Base-by-base conservation (phyloP, 129 eudicot species). In the Tagetes erecta region DNA sequence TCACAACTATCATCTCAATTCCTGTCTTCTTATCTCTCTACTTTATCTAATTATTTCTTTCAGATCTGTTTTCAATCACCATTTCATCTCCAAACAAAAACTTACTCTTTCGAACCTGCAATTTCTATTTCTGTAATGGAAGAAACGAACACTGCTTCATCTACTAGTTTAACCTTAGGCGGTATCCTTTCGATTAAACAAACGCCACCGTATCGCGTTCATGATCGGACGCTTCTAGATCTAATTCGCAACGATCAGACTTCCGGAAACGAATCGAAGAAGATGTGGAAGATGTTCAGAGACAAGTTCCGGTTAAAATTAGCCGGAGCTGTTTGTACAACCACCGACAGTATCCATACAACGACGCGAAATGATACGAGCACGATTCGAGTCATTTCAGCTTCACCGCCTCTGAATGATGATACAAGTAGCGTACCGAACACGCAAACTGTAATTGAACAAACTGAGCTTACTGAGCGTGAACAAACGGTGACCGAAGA, bases 211-310 rank as follows among this genome's bases (percentile, higher is more conserved):
- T 40, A 55, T 34, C 72, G 80, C 33, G 64, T 77, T 13, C 81
- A 64, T 1, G 86, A 78, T 40, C 83, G 93, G 68, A 85, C 91
- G 3, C 82, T 89, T 6, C 79, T 86, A 6, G 97, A 88, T 67
- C 78, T 92, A 1, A 89, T 88, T 33, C 83, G 85, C 0, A 90
- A 89, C 5, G 96, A 88, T 41, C 76, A 79, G 55, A 60, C 68
- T 4, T 67, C 33, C 35, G 20, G 74, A 49, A 77, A 77, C 13
- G 83, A 83, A n/a, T 67, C 80, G 35, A 83, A 74, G 74, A 82
- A 40, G 62, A 75, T 75, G 44, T 92, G 97, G 97, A 87, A 72
- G 73, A 37, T 64, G 37, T 60, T 89, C 34, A 79, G 78, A 55
- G 83, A 85, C 14, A 85, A 81, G 70, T 76, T 92, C 78, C 84